Evolutionary conservation across 768 basidiomycete species (phyloP).

Genomic region (Suillus alpinus): DNA sequence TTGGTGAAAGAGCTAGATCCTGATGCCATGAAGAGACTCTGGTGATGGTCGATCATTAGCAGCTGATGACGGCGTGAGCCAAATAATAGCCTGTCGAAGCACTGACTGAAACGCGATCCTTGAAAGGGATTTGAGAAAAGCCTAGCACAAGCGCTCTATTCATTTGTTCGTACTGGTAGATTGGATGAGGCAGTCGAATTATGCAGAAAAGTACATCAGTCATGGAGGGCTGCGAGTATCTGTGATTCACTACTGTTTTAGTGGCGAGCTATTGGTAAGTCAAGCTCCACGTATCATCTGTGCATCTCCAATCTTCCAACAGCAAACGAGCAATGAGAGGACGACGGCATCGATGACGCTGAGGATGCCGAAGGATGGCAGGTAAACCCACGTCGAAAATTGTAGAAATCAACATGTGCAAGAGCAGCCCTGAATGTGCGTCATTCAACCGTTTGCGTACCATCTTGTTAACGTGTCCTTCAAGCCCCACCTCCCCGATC

Average conservation of each 20-base stretch:
- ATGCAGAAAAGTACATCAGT: slow-evolving; percentile 81
- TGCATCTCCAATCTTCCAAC: slow-evolving; percentile 33
- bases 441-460: neutral
- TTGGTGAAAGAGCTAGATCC: slow-evolving; percentile 78
- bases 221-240: slow-evolving; percentile 90
- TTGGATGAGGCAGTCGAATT: slow-evolving; percentile 81
- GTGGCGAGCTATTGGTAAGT: slow-evolving; percentile 66
- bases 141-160: slow-evolving; percentile 73
- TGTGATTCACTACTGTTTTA: too few relatives aligned
- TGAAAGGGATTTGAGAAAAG: slow-evolving; percentile 76
- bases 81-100: neutral
- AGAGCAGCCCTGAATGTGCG: slow-evolving; percentile 73
- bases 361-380: slow-evolving; percentile 48
- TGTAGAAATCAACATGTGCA: slow-evolving; percentile 91
- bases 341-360: slow-evolving; percentile 43
- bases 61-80: slow-evolving; percentile 73
- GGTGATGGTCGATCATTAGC: slow-evolving; percentile 59
- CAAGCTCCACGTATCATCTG: neutral
- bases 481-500: slow-evolving; percentile 56
- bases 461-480: neutral
- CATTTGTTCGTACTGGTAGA: slow-evolving; percentile 77
- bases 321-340: slow-evolving; percentile 50
- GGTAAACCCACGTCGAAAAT: slow-evolving; percentile 74
- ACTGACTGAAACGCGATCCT: neutral
- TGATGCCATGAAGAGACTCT: slow-evolving; percentile 66